phyloP scores from a whole-genome alignment of 1,284 basidiomycete genomes.

The Papiliotrema flavescens region DNA sequence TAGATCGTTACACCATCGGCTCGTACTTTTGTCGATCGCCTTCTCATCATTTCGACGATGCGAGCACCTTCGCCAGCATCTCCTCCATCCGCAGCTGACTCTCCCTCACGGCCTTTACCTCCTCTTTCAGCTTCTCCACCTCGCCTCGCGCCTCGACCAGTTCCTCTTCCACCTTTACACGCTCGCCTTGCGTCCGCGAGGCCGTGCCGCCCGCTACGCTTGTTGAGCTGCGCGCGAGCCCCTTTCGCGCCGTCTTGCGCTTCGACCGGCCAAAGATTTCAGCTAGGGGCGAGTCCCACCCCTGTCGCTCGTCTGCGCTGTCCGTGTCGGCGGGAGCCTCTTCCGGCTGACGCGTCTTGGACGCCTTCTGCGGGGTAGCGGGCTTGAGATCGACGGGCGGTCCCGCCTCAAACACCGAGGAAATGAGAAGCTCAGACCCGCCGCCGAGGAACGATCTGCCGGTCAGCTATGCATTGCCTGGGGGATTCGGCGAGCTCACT shows the following conservation, averaged over 20 bases:
- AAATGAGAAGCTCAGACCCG: constrained; percentile 38
- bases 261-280: not conserved
- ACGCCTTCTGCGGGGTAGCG: constrained; percentile 16
- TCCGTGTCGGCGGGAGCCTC: not conserved
- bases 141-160: constrained; percentile 3
- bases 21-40: too few relatives aligned
- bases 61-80: constrained; percentile 30
- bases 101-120: constrained; percentile 31
- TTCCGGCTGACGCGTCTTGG: not conserved
- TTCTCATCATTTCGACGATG: constrained; percentile 2
- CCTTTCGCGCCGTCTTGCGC: not conserved
- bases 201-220: not conserved
- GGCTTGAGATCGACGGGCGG: constrained; percentile 18
- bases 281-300: not conserved
- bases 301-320: not conserved
- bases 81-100: constrained; percentile 39
- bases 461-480: not conserved
- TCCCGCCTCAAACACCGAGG: constrained; percentile 42
- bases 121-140: constrained; percentile 20
- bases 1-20: too few relatives aligned
- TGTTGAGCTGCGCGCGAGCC: not conserved
- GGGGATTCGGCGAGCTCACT: constrained; percentile 22
- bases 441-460: constrained; percentile 41
- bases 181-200: not conserved
- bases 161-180: not conserved